These are phyloP conservation scores for Protomyces pachydermus DNA, from an alignment of 1,139 yeast genomes.

Conservation along the genomic window DNA sequence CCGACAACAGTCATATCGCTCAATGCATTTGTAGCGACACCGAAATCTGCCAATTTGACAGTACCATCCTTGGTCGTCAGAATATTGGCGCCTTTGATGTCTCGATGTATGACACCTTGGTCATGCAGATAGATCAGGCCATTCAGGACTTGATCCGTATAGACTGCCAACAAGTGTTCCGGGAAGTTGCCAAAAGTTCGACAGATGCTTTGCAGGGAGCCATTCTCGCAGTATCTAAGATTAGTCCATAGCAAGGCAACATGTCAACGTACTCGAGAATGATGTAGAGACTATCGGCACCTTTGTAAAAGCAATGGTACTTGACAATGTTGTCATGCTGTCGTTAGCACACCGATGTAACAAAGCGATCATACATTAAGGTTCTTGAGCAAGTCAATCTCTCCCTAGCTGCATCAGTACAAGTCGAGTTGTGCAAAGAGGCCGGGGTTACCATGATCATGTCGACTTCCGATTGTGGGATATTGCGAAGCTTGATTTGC, in stretches of 20 bases:
- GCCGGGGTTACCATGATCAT: conserved; percentile 22
- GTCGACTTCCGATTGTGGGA: conserved; percentile 40
- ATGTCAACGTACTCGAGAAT: conserved; percentile 50
- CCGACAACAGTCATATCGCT: conserved; percentile 46
- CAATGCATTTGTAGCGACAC: conserved; percentile 54
- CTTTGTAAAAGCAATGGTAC: conserved; percentile 80
- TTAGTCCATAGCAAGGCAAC: conserved; percentile 33
- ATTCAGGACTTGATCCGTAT: conserved; percentile 62
- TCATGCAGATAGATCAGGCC: conserved; percentile 68
- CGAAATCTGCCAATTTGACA: conserved; percentile 72
- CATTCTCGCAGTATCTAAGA: conserved; percentile 65
- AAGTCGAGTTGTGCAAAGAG: neutral
- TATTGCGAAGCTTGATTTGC: conserved; percentile 56
- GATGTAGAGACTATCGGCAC: conserved; percentile 60
- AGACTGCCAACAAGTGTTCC: conserved; percentile 57
- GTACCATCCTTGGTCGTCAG: conserved; percentile 55
- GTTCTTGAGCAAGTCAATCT: conserved; percentile 51
- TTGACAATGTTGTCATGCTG: conserved; percentile 80
- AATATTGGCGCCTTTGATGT: conserved; percentile 74
- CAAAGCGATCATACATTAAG: conserved; percentile 69
- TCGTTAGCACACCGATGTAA: conserved; percentile 34
- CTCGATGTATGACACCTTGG: conserved; percentile 72
- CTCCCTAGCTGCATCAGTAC: conserved; percentile 43
- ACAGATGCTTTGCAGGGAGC: conserved; percentile 70
- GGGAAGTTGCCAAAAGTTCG: conserved; percentile 51